Percentiles rank a stretch among this genome's conserved stretches.
Evolutionary conservation across 169 alveolate species (phyloP).

Genomic region (Cryptosporidium bovis): DNA sequence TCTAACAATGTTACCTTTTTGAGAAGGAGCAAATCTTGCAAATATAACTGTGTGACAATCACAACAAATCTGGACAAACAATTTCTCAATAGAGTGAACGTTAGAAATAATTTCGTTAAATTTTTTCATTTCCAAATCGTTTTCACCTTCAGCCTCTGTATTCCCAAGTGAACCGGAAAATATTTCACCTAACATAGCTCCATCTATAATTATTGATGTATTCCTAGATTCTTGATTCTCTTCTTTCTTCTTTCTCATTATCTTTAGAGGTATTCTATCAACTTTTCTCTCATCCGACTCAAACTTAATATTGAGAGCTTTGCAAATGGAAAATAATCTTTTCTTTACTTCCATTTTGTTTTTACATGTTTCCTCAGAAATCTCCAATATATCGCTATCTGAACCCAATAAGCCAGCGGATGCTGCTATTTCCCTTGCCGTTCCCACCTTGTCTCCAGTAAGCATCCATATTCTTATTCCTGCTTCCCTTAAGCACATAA

Average conservation of each 20-base stretch:
- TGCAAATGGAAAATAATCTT: slow-evolving; percentile 34
- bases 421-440: slow-evolving; percentile 93
- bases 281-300: background rate
- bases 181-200: slow-evolving; percentile 43
- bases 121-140: slow-evolving; percentile 54
- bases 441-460: slow-evolving; percentile 98
- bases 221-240: background rate
- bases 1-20: slow-evolving; percentile 86
- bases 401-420: slow-evolving; percentile 53
- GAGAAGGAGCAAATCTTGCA: slow-evolving; percentile 81
- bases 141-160: slow-evolving; percentile 7
- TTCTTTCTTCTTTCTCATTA: background rate
- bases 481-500: slow-evolving; percentile 92
- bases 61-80: slow-evolving; percentile 76
- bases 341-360: slow-evolving; percentile 57
- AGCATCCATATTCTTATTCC: slow-evolving; percentile 98
- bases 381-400: slow-evolving; percentile 47
- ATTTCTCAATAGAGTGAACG: slow-evolving; percentile 74
- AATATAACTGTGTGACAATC: slow-evolving; percentile 77
- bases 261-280: background rate
- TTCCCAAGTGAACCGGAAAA: slow-evolving; percentile 71
- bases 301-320: slow-evolving; percentile 13
- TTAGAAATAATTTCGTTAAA: slow-evolving; percentile 73
- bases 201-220: slow-evolving; percentile 63
- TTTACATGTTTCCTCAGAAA: slow-evolving; percentile 23